Evolutionary conservation across 2,329 filamentous ascomycete species (phyloP).

Genomic region (Colletotrichum salicis): DNA sequence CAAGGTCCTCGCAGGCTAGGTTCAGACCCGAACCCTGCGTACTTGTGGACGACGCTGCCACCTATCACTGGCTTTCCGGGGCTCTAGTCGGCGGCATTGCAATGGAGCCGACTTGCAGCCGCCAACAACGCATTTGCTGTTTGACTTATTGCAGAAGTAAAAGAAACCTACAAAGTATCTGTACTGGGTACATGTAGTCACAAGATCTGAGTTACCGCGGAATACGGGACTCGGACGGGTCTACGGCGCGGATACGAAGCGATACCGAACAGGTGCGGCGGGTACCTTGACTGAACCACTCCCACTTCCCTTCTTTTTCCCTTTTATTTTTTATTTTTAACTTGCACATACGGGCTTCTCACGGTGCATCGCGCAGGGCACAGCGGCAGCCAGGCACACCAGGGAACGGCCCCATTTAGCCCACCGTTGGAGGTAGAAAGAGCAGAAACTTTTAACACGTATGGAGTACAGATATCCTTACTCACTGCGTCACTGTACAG

Average conservation of each 20-base stretch:
- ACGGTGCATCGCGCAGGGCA: conserved; percentile 3
- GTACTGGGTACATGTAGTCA: background rate
- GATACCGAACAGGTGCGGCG: conserved; percentile 4
- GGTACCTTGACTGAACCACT: conserved; percentile 24
- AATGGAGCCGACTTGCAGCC: conserved; percentile 7
- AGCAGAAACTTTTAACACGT: background rate
- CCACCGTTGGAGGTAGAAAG: conserved; percentile 10
- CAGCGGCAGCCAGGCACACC: background rate
- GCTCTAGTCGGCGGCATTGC: conserved; percentile 13
- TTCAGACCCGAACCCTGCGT: background rate
- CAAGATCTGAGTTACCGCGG: background rate
- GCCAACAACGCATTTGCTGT: background rate
- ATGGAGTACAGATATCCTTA: too few species aligned
- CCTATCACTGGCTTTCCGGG: background rate
- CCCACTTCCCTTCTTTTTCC: conserved; percentile 21
- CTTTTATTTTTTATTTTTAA: conserved; percentile 5
- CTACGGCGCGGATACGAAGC: conserved; percentile 16
- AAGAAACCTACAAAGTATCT: too few species aligned
- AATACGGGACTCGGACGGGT: background rate
- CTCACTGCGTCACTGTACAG: too few species aligned
- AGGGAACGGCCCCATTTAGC: background rate
- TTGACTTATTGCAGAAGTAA: background rate
- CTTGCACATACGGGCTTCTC: conserved; percentile 7
- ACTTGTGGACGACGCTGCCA: background rate
- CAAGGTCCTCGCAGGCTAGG: background rate